Evolutionary conservation across 192 early-diverging fungal species (phyloP), one percentile per base, ranked within the genome.

Genomic region (Cladochytrium replicatum): DNA sequence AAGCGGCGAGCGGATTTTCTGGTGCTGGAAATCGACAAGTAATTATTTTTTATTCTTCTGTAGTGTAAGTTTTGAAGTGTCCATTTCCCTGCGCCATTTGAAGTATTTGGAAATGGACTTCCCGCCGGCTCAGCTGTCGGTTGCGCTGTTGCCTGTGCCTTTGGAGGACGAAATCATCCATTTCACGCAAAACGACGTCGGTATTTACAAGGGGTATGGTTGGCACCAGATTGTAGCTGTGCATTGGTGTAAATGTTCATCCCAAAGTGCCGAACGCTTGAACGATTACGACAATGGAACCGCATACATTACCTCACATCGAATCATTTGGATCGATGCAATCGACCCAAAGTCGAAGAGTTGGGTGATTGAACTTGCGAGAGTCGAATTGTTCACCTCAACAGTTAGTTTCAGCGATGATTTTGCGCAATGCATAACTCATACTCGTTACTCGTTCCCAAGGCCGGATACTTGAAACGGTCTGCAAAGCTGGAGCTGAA

Each of bases 251-350:
- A 19, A 27, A 2, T 57, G 34, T 31, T 31, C 13, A 2, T 44
- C 38, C 46, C 22, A 31, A n/a, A 83, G 83, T 3, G 74, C 76
- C 17, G 38, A 53, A 2, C 80, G 82, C 45, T 46, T 74, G 30
- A 64, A 72, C 24, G 69, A 80, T 30, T 81, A 79, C 55, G 81
- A 86, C 52, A 75, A 72, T 48, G 90, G 90, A 3, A 75, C 78
- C 0, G 69, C 77, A 15, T 89, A 88, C 47, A 55, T 86, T 38
- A 89, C 90, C 5, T 69, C 62, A 2, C 78, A 82, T 48, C 72
- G 87, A 22, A 58, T 93, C 25, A 59, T 91, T n/a, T 93, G 88
- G 65, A 78, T 93, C 11, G 82, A 88, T 58, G 64, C 54, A 19
- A n/a, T 29, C 5, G 3, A 25, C 7, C 63, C 67, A 34, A 65